These are phyloP conservation scores for Lomentospora prolificans DNA, from an alignment of 2,329 filamentous ascomycete genomes.

Conservation along the genomic window DNA sequence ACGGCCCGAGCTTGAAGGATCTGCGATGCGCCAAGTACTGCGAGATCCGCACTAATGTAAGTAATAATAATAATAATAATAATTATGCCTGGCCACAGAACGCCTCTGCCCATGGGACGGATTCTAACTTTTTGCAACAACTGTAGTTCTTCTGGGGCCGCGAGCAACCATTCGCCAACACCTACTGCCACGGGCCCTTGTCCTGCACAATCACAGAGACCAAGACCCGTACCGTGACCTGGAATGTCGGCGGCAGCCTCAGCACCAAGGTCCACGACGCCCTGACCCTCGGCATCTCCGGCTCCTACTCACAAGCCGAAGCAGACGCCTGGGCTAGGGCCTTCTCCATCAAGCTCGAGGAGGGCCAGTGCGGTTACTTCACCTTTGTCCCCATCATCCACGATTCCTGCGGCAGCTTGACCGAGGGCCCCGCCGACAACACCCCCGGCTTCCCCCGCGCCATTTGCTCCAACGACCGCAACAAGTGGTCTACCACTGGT, in stretches of 20 bases:
- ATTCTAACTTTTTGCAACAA: no score
- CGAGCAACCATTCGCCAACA: slow-evolving; percentile 25
- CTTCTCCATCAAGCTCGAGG: slow-evolving; percentile 7
- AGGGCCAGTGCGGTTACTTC: slow-evolving; percentile 14
- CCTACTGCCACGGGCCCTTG: slow-evolving; percentile 22
- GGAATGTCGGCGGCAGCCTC: slow-evolving; percentile 19
- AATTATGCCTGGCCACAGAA: no score
- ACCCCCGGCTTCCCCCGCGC: not conserved
- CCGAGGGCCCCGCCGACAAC: slow-evolving; percentile 3
- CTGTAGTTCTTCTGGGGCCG: slow-evolving; percentile 18
- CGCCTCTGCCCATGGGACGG: no score
- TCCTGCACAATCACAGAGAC: slow-evolving; percentile 17
- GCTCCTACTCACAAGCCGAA: slow-evolving; percentile 7
- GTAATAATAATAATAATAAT: not conserved
- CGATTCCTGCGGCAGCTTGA: slow-evolving; percentile 11
- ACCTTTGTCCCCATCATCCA: slow-evolving; percentile 14
- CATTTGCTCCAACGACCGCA: not conserved
- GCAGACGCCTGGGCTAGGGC: not conserved
- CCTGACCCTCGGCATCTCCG: slow-evolving; percentile 17
- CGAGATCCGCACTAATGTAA: slow-evolving; percentile 12
- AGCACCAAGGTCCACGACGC: slow-evolving; percentile 18
- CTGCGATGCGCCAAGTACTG: not conserved
- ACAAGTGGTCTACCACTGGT: slow-evolving; percentile 4
- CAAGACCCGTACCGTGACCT: slow-evolving; percentile 19
- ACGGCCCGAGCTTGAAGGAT: not conserved